These are phyloP conservation scores for Kluyveromyces marxianus DNA, from an alignment of 1,139 yeast genomes.

Conservation along the genomic window DNA sequence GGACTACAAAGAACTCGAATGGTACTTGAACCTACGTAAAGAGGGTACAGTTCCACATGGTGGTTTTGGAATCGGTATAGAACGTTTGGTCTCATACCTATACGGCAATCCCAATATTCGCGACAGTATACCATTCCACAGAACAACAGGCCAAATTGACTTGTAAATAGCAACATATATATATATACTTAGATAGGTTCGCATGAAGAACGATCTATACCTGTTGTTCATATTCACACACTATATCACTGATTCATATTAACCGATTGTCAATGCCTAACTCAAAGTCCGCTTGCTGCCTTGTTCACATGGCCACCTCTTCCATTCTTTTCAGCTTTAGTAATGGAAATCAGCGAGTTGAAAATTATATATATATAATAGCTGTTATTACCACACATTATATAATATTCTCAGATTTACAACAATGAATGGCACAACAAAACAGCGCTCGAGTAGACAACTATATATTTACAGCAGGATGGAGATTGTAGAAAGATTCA, in stretches of 20 bases:
- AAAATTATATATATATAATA: too few relatives aligned
- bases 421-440: too few relatives aligned
- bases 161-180: background rate
- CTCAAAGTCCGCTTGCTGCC: too few relatives aligned
- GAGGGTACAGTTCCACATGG: constrained; percentile 91
- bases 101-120: constrained; percentile 62
- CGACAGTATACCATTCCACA: constrained; percentile 83
- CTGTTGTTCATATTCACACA: too few relatives aligned
- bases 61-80: constrained; percentile 95
- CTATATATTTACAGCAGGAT: background rate
- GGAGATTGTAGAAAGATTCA: constrained; percentile 11
- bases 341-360: too few relatives aligned
- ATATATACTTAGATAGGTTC: background rate
- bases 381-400: too few relatives aligned
- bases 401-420: too few relatives aligned
- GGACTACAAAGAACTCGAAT: constrained; percentile 53
- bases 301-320: too few relatives aligned
- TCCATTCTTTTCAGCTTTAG: too few relatives aligned
- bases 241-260: too few relatives aligned
- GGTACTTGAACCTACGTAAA: constrained; percentile 72
- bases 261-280: too few relatives aligned
- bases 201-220: background rate
- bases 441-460: too few relatives aligned
- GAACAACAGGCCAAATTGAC: constrained; percentile 22
- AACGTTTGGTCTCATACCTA: constrained; percentile 68